Percentiles rank a stretch among this genome's conserved stretches.
These are phyloP conservation scores for Kwoniella mangroviensis DNA, from an alignment of 768 basidiomycete species.

Conservation along the genomic window DNA sequence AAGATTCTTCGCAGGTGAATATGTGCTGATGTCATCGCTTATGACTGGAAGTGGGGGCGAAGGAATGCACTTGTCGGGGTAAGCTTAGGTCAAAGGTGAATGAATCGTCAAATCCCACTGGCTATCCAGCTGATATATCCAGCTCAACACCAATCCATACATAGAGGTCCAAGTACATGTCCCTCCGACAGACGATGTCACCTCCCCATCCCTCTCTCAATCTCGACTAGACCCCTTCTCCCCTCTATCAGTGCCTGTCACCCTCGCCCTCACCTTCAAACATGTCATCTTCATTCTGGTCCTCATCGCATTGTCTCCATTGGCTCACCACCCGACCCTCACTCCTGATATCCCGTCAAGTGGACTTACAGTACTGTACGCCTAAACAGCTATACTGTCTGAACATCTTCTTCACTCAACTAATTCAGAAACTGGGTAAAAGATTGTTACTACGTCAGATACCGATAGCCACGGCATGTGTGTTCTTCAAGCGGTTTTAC, in stretches of 20 bases:
- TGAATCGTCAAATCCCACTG: too few relatives aligned
- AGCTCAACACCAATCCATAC: not conserved
- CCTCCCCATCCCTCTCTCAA: not conserved
- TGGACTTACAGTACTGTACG: slow-evolving; percentile 79
- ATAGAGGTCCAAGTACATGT: not conserved
- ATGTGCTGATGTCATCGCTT: slow-evolving; percentile 25
- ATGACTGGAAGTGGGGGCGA: not conserved
- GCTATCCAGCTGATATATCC: too few relatives aligned
- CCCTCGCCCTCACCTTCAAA: not conserved
- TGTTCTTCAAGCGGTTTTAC: slow-evolving; percentile 97
- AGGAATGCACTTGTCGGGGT: too few relatives aligned
- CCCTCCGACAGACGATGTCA: not conserved
- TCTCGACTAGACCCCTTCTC: not conserved
- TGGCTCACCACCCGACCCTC: slow-evolving; percentile 87
- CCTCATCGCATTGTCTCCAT: slow-evolving; percentile 87
- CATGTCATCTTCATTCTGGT: slow-evolving; percentile 73
- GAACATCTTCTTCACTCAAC: slow-evolving; percentile 83
- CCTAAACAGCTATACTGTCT: slow-evolving; percentile 81
- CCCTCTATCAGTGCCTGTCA: not conserved
- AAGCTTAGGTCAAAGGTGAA: too few relatives aligned
- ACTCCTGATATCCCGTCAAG: slow-evolving; percentile 71
- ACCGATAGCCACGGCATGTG: slow-evolving; percentile 88
- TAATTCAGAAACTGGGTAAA: slow-evolving; percentile 82
- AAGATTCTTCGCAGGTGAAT: not conserved
- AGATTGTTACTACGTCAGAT: slow-evolving; percentile 81